phyloP scores from a whole-genome alignment of 1,284 basidiomycete genomes.

The Athelia psychrophila region DNA sequence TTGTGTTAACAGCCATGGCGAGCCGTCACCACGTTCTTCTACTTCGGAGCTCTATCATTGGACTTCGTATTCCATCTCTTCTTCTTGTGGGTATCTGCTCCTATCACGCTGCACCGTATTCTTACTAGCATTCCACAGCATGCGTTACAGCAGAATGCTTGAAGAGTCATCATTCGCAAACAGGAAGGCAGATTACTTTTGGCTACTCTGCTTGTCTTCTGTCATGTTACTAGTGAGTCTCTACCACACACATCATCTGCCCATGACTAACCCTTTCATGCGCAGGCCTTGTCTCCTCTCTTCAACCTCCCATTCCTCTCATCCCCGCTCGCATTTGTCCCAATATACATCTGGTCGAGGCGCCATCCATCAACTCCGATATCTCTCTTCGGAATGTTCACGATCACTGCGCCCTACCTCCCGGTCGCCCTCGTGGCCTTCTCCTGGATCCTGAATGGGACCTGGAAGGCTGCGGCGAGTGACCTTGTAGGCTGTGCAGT shows the following conservation, averaged over 20 bases:
- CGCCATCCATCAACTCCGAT: constrained; percentile 94
- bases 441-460: constrained; percentile 87
- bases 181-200: constrained; percentile 89
- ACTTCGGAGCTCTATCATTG: constrained; percentile 91
- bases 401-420: constrained; percentile 94
- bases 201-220: constrained; percentile 82
- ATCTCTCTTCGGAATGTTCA: constrained; percentile 91
- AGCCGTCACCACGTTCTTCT: constrained; percentile 88
- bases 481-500: constrained; percentile 89
- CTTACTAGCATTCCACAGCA: constrained; percentile 44
- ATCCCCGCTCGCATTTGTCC: constrained; percentile 85
- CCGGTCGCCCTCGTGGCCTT: constrained; percentile 89
- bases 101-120: neutral
- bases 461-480: constrained; percentile 81
- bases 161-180: constrained; percentile 96
- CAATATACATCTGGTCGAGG: constrained; percentile 96
- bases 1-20: constrained; percentile 84
- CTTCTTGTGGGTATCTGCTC: constrained; percentile 77
- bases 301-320: constrained; percentile 91
- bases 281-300: constrained; percentile 76
- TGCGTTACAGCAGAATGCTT: constrained; percentile 94
- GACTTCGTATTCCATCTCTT: constrained; percentile 97
- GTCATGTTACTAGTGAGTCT: constrained; percentile 76
- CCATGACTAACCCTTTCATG: constrained; percentile 3
- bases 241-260: neutral